A percentile compares a stretch with the other conserved stretches of the same genome.
These are phyloP conservation scores for Leptoxyphium fumago DNA, from an alignment of 2,329 filamentous ascomycete species.

Conservation along the genomic window DNA sequence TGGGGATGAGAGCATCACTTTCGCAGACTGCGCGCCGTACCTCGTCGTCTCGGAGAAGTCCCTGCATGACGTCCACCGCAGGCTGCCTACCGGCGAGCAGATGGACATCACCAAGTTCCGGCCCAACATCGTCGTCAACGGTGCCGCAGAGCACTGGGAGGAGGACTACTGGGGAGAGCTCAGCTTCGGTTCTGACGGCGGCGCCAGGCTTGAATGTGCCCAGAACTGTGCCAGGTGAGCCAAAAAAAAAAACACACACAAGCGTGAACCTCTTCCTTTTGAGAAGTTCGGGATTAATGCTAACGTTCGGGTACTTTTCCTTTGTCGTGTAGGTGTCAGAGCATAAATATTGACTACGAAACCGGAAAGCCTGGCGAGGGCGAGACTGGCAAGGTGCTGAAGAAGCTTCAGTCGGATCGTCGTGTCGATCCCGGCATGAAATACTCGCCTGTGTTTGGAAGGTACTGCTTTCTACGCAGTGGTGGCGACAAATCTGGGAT, in stretches of 20 bases:
- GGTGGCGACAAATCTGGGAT: slow-evolving; percentile 14
- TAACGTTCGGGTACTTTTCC: no score
- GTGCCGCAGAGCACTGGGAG: slow-evolving; percentile 26
- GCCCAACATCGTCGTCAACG: slow-evolving; percentile 31
- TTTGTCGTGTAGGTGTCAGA: slow-evolving; percentile 23
- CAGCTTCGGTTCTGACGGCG: background rate
- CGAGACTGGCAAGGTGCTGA: slow-evolving; percentile 27
- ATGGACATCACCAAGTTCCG: slow-evolving; percentile 34
- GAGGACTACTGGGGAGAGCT: slow-evolving; percentile 32
- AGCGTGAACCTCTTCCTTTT: background rate
- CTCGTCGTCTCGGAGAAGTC: slow-evolving; percentile 58
- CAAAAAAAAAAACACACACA: background rate
- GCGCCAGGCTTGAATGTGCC: background rate
- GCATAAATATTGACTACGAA: slow-evolving; percentile 33
- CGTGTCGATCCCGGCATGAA: slow-evolving; percentile 30
- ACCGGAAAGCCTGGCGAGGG: slow-evolving; percentile 27
- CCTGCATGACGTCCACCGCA: slow-evolving; percentile 46
- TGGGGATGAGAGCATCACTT: slow-evolving; percentile 35
- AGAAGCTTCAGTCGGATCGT: slow-evolving; percentile 29
- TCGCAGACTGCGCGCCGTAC: slow-evolving; percentile 62
- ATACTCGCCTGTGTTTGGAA: slow-evolving; percentile 34
- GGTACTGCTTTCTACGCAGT: slow-evolving; percentile 28
- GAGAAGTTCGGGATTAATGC: background rate
- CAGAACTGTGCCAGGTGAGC: background rate
- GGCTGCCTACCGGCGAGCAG: slow-evolving; percentile 20